A percentile compares a stretch with the other conserved stretches of the same genome.
Evolutionary conservation across 2,329 filamentous ascomycete species (phyloP).

Genomic region (Apiospora malaysiana): DNA sequence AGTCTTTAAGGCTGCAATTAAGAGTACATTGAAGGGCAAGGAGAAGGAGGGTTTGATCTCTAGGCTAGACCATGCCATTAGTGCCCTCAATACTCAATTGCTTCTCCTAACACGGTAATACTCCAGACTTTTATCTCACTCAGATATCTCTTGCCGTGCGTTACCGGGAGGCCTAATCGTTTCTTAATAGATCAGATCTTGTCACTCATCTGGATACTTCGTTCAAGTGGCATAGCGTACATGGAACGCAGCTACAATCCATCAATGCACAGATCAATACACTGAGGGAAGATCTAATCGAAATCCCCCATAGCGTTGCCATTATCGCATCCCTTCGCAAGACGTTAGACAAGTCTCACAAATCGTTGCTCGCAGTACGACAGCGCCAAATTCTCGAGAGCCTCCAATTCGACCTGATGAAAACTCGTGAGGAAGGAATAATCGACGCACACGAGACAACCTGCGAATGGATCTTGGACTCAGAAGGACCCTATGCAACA

Average conservation of each 20-base stretch:
- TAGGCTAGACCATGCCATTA: neutral
- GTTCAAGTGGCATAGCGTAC: neutral
- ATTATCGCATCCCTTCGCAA: neutral
- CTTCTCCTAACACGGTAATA: neutral
- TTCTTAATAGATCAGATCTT: neutral
- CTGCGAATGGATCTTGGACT: neutral
- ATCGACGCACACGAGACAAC: neutral
- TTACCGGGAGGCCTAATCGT: neutral
- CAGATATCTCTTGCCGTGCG: too few species aligned
- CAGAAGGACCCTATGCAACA: neutral
- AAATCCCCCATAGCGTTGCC: too few species aligned
- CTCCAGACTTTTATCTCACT: too few species aligned
- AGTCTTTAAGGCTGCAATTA: neutral
- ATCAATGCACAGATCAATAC: neutral
- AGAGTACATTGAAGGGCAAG: neutral
- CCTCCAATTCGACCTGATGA: neutral
- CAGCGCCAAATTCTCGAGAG: neutral
- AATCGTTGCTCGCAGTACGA: neutral
- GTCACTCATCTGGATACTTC: neutral
- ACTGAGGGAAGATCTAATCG: neutral
- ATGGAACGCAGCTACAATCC: neutral
- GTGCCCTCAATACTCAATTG: neutral
- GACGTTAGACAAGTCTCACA: neutral
- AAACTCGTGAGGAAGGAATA: neutral
- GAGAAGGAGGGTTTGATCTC: neutral